Evolutionary conservation across 495 filamentous ascomycete species (phyloP).

Genomic region (Daldinia childiae): DNA sequence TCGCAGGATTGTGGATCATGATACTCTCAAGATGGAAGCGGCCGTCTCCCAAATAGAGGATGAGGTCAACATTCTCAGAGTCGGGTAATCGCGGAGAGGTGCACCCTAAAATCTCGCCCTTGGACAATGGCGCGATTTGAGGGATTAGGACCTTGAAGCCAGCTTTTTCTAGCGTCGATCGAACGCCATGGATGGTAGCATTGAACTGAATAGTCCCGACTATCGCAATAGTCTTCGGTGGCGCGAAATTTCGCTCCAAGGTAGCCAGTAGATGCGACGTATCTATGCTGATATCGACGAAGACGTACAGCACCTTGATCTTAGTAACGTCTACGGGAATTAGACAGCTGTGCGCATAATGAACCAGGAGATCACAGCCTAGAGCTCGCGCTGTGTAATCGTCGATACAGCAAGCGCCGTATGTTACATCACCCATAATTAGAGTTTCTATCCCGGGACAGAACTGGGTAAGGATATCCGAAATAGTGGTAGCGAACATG

Average conservation of each 20-base stretch:
- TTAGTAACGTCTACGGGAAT: constrained; percentile 95
- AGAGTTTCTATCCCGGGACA: constrained; percentile 89
- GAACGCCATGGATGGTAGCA: constrained; percentile 86
- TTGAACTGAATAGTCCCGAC: constrained; percentile 99
- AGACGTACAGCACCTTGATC: constrained; percentile 96
- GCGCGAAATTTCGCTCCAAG: constrained; percentile 84
- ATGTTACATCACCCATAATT: constrained; percentile 99
- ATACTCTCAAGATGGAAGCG: constrained; percentile 97
- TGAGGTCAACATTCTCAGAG: constrained; percentile 69
- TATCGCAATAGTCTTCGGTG: constrained; percentile 86
- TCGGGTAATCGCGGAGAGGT: constrained; percentile 80
- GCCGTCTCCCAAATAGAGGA: constrained; percentile 95
- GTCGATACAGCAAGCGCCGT: constrained; percentile 98
- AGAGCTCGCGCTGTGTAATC: constrained; percentile 96
- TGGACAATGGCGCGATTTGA: constrained; percentile 90
- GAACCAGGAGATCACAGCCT: constrained; percentile 93
- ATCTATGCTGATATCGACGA: constrained; percentile 97
- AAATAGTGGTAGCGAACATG: constrained; percentile 96
- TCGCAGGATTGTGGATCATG: constrained; percentile 95
- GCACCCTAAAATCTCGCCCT: constrained; percentile 95
- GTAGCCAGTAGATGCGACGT: constrained; percentile 84
- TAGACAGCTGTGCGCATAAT: constrained; percentile 96
- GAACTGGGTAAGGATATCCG: constrained; percentile 95
- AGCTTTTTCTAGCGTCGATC: constrained; percentile 75
- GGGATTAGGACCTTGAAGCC: constrained; percentile 88